Evolutionary conservation across 2,329 filamentous ascomycete genomes (phyloP), one percentile per base, ranked within the genome.

Genomic region (Fusarium tjaetaba): DNA sequence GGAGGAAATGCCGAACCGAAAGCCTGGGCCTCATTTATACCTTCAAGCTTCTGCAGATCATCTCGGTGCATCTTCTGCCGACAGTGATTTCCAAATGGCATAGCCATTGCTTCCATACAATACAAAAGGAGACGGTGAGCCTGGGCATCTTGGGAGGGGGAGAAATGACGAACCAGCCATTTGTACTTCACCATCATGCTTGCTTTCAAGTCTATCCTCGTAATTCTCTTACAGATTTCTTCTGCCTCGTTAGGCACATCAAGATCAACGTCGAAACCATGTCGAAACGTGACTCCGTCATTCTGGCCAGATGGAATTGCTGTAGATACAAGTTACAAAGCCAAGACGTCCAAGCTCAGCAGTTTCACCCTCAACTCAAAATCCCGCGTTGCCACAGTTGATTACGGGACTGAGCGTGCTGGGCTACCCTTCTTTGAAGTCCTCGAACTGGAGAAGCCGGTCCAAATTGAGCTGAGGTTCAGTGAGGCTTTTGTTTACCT

Each of bases 321-420:
- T 46, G 39, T 57, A 32, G 53, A 34, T 34, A 43, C 38, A 34
- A 57, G 39, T 45, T 34, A 76, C 30, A 60, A 65, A 42, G 62
- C 70, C 72, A 46, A 26, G 28, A 57, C 39, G 26, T 46, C 14
- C n/a, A 57, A 57, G 30, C 41, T 24, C n/a, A 36, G n/a, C 39
- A 46, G 41, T 18, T 66, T 65, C 24, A 57, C 61, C 8, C 48
- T 66, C 13, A 26, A 42, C 48, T 64, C 61, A 24, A 49, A 28
- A 10, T 46, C 24, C 4, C 38, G 52, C 18, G 34, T 36, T 13
- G 36, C 63, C 2, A 62, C 61, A 16, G 63, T 57, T 5, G 63
- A 66, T 15, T 65, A 66, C 14, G 60, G 63, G 7, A 43, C 52
- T 26, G 49, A 57, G 16, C 60, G 63, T 28, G 63, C 46, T 18